phyloP scores from a whole-genome alignment of 1,284 basidiomycete species.

The Phylloporus gajari region DNA sequence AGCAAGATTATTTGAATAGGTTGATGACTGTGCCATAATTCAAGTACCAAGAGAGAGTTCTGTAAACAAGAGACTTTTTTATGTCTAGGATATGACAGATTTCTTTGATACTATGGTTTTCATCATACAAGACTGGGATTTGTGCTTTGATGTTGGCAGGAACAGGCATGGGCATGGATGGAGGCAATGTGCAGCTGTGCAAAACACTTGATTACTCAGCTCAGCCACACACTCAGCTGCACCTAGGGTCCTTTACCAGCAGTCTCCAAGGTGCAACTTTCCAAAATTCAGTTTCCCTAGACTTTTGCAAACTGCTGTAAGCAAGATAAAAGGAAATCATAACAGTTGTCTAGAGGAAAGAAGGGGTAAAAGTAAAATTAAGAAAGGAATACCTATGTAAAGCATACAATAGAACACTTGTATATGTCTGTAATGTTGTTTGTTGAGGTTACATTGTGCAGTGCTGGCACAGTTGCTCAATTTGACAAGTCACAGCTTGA shows the following conservation, averaged over 20 bases:
- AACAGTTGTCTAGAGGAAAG: too few species aligned
- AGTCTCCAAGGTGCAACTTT: not conserved
- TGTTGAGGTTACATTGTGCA: too few species aligned
- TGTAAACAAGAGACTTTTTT: conserved; percentile 14
- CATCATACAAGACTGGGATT: conserved; percentile 7
- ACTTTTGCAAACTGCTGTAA: not conserved
- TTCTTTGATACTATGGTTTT: not conserved
- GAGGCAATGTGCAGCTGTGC: not conserved
- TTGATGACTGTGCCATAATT: too few species aligned
- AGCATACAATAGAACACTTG: too few species aligned
- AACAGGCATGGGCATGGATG: conserved; percentile 1
- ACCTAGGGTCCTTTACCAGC: not conserved
- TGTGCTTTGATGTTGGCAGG: conserved; percentile 12
- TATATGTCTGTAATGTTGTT: too few species aligned
- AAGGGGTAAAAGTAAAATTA: too few species aligned
- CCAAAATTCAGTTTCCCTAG: not conserved
- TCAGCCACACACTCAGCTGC: not conserved
- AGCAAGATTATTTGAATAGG: too few species aligned
- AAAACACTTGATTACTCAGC: not conserved
- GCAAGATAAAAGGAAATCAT: too few species aligned
- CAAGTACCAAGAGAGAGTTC: too few species aligned
- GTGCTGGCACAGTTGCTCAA: too few species aligned
- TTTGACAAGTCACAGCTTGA: too few species aligned
- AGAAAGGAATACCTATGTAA: too few species aligned
- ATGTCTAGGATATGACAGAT: conserved; percentile 11